These are phyloP conservation scores for Cucurbita moschata DNA, from an alignment of 306 rosid species.

Conservation along the genomic window DNA sequence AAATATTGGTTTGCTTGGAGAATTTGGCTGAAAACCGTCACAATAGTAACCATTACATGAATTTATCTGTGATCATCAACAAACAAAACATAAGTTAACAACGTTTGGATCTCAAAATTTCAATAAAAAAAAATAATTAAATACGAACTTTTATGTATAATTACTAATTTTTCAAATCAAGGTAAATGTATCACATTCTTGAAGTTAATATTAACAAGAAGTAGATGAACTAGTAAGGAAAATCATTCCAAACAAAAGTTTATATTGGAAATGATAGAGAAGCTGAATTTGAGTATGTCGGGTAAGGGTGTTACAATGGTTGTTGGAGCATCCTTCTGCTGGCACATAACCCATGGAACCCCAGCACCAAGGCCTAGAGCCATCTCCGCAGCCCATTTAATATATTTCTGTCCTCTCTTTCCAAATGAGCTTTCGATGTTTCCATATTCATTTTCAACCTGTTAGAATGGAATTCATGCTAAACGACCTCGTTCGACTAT, in stretches of 20 bases:
- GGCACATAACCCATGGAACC: slow-evolving; percentile 99
- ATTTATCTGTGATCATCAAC: slow-evolving; percentile 45
- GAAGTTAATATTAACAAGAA: background rate
- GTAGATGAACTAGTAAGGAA: background rate
- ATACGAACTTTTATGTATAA: background rate
- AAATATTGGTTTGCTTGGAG: slow-evolving; percentile 48
- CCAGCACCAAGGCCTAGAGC: slow-evolving; percentile 85
- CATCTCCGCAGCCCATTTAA: slow-evolving; percentile 88
- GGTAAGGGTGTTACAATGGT: slow-evolving; percentile 41
- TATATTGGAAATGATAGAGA: background rate
- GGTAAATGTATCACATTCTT: background rate
- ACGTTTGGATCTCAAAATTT: background rate
- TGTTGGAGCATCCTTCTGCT: slow-evolving; percentile 78
- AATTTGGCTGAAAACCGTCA: slow-evolving; percentile 82
- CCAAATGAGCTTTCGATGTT: slow-evolving; percentile 67
- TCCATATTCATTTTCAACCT: slow-evolving; percentile 98
- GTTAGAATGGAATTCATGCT: slow-evolving; percentile 8
- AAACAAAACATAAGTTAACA: slow-evolving; percentile 4
- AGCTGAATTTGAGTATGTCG: background rate
- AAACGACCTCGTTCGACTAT: background rate
- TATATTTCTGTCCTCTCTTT: slow-evolving; percentile 65
- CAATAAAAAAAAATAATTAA: background rate
- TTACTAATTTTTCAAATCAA: background rate
- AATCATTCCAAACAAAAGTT: background rate
- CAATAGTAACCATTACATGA: slow-evolving; percentile 94